Evolutionary conservation across 1,284 basidiomycete genomes (phyloP).

Genomic region (Ceratobasidium sp.): DNA sequence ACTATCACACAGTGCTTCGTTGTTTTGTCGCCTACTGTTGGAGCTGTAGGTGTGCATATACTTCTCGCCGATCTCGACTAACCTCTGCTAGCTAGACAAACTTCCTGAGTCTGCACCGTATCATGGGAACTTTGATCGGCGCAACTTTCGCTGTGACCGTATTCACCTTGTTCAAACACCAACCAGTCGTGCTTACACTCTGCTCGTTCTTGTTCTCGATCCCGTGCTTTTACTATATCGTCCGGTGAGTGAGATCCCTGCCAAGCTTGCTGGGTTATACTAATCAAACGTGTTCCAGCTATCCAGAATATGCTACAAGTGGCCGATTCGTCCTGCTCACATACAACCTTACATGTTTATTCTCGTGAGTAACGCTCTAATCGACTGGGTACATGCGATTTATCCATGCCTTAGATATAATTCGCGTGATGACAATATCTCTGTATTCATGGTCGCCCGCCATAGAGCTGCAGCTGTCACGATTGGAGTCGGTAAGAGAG

Average conservation of each 20-base stretch:
- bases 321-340: conserved; percentile 89
- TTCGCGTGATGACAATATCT: conserved; percentile 72
- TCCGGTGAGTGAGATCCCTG: conserved; percentile 62
- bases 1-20: conserved; percentile 73
- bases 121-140: conserved; percentile 86
- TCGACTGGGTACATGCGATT: not conserved
- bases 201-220: conserved; percentile 92
- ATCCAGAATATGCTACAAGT: conserved; percentile 78
- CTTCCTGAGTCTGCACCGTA: conserved; percentile 77
- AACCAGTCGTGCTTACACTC: conserved; percentile 77
- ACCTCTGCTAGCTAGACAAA: conserved; percentile 70
- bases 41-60: conserved; percentile 66
- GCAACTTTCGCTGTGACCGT: conserved; percentile 78
- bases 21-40: conserved; percentile 89
- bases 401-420: conserved; percentile 74
- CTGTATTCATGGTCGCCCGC: conserved; percentile 77
- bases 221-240: conserved; percentile 93
- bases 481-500: conserved; percentile 63
- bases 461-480: conserved; percentile 85
- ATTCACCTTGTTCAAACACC: conserved; percentile 80
- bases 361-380: conserved; percentile 66
- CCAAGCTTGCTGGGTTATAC: not conserved
- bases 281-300: not conserved
- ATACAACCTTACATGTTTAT: conserved; percentile 91
- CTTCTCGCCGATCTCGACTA: conserved; percentile 25